These are phyloP conservation scores for Starmerella stellata DNA, from an alignment of 805 yeast genomes.

Conservation along the genomic window DNA sequence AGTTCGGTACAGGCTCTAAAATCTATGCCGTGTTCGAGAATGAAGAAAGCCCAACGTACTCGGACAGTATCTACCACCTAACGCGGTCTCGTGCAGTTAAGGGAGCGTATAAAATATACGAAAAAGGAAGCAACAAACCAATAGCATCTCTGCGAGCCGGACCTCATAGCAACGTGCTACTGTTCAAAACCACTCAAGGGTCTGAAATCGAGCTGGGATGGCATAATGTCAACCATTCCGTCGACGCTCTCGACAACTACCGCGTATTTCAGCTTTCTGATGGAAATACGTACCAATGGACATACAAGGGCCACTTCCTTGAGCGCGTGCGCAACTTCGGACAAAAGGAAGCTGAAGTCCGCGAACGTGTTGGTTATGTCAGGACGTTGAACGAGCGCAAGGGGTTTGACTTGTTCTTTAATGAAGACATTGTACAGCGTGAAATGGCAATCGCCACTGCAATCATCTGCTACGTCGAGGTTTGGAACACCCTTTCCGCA, in stretches of 20 bases:
- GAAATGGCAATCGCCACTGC: constrained; percentile 45
- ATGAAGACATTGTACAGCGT: constrained; percentile 36
- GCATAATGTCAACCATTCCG: constrained; percentile 42
- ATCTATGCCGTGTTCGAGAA: constrained; percentile 33
- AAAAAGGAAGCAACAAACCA: constrained; percentile 34
- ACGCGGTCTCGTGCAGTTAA: constrained; percentile 47
- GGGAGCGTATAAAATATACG: constrained; percentile 45
- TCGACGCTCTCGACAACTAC: constrained; percentile 43
- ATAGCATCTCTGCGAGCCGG: constrained; percentile 45
- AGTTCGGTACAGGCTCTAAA: constrained; percentile 47
- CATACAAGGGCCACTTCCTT: constrained; percentile 37
- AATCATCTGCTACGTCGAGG: constrained; percentile 42
- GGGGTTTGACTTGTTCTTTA: constrained; percentile 39
- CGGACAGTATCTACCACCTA: constrained; percentile 34
- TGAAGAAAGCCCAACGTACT: constrained; percentile 23
- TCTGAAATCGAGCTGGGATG: constrained; percentile 43
- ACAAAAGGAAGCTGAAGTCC: constrained; percentile 44
- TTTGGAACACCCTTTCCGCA: constrained; percentile 43
- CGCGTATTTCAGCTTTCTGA: constrained; percentile 43
- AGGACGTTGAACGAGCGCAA: constrained; percentile 35
- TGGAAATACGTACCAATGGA: constrained; percentile 49
- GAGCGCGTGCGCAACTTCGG: constrained; percentile 43
- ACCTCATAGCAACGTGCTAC: constrained; percentile 37
- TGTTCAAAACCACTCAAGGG: constrained; percentile 31
- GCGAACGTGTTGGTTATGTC: constrained; percentile 47